phyloP scores from a whole-genome alignment of 2,329 filamentous ascomycete species.

The Annulohypoxylon truncatum region DNA sequence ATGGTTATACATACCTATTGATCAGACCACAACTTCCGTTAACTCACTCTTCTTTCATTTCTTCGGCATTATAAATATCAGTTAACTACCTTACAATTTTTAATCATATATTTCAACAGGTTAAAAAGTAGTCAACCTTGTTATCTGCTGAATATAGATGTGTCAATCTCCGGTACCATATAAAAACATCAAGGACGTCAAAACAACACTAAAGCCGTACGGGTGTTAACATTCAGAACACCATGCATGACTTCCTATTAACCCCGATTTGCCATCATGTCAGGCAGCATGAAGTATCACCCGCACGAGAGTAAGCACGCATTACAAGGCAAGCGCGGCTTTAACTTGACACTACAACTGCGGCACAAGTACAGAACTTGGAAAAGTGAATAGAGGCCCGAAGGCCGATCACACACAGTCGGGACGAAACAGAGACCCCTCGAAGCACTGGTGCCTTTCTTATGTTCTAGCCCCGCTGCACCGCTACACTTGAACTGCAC shows the following conservation, averaged over 20 bases:
- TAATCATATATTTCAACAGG: background rate
- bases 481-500: constrained; percentile 28
- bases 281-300: constrained; percentile 25
- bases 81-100: background rate
- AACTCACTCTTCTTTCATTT: background rate
- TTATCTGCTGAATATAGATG: background rate
- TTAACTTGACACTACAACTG: constrained; percentile 20
- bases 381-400: background rate
- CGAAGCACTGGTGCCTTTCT: constrained; percentile 17
- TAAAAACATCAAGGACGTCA: background rate
- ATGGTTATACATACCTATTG: background rate
- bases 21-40: background rate
- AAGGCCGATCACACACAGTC: constrained; percentile 23
- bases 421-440: constrained; percentile 26
- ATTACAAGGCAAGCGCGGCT: constrained; percentile 26
- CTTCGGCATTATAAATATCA: background rate
- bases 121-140: background rate
- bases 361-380: constrained; percentile 3
- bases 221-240: background rate
- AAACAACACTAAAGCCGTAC: background rate
- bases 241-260: background rate
- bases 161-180: background rate
- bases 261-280: constrained; percentile 4
- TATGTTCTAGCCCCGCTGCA: constrained; percentile 30
- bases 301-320: constrained; percentile 5